Conservation (phyloP, 345 rosid genomes). For the Erodium maritimum region DNA sequence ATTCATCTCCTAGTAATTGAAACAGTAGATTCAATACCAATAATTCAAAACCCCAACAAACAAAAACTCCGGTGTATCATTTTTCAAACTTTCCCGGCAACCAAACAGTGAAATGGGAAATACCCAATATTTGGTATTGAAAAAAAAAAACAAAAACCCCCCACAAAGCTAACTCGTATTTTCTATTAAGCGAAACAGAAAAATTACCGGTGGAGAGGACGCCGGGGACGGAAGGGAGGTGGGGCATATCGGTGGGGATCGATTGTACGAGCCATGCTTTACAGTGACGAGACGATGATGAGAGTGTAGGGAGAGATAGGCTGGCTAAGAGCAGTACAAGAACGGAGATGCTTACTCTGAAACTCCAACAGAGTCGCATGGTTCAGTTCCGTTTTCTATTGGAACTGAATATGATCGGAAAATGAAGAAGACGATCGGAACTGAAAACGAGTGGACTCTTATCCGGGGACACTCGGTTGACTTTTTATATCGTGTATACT, state of each 20-base stretch:
- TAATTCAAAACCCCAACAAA: no score
- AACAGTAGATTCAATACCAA: not conserved
- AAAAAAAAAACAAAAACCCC: not conserved
- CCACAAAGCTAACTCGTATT: not conserved
- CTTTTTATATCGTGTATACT: not conserved
- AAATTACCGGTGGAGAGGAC: conserved; percentile 57
- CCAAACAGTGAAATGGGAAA: not conserved
- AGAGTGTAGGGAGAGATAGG: conserved; percentile 16
- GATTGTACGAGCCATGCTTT: conserved; percentile 94
- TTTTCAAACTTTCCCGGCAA: no score
- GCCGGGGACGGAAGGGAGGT: conserved; percentile 56
- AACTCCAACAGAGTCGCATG: not conserved
- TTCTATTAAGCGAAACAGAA: not conserved
- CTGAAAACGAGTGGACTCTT: no score
- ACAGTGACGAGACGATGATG: conserved; percentile 29
- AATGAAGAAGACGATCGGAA: not conserved
- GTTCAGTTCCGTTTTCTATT: not conserved
- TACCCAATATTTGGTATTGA: no score
- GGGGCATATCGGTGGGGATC: conserved; percentile 81
- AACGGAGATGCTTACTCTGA: not conserved
- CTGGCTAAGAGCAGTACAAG: not conserved
- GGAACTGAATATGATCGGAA: not conserved
- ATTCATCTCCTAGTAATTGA: not conserved
- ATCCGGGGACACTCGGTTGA: not conserved
- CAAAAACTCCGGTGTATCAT: no score